These are phyloP conservation scores for Cyberlindnera sargentensis DNA, from an alignment of 805 yeast species.

Conservation along the genomic window DNA sequence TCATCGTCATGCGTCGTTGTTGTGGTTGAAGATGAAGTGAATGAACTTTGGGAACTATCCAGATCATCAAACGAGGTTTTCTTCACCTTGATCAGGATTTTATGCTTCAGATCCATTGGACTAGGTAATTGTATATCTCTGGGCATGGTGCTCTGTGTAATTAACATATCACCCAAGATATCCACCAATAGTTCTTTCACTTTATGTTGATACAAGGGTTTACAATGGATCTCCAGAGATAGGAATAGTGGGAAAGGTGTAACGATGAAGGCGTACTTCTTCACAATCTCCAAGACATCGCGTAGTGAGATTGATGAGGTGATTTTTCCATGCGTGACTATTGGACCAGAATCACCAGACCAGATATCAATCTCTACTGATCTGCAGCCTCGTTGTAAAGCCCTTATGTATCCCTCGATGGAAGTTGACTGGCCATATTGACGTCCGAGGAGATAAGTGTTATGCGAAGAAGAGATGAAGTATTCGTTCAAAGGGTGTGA, in stretches of 20 bases:
- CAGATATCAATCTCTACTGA: conserved; percentile 94
- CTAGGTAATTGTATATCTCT: conserved; percentile 46
- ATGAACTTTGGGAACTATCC: conserved; percentile 9
- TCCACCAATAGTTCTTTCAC: conserved; percentile 48
- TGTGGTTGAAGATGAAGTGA: conserved; percentile 12
- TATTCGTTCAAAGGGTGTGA: conserved; percentile 75
- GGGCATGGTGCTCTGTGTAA: conserved; percentile 22
- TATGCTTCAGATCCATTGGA: conserved; percentile 65
- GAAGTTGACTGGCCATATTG: conserved; percentile 87
- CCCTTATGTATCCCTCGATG: conserved; percentile 81
- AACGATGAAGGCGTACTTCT: conserved; percentile 82
- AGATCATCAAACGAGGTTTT: conserved; percentile 14
- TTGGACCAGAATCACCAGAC: conserved; percentile 80
- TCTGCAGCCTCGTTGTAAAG: conserved; percentile 85
- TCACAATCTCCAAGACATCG: conserved; percentile 65
- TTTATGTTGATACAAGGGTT: conserved; percentile 53
- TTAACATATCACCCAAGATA: conserved; percentile 51
- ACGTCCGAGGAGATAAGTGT: conserved; percentile 82
- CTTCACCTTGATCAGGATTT: conserved; percentile 74
- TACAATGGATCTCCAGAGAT: conserved; percentile 83
- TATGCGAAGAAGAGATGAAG: conserved; percentile 88
- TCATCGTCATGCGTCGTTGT: conserved; percentile 10
- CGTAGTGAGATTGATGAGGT: conserved; percentile 65
- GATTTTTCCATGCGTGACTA: conserved; percentile 88
- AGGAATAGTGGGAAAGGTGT: conserved; percentile 81